Base-by-base conservation (phyloP, 495 filamentous ascomycete species). In the Penicillium pancosmium region DNA sequence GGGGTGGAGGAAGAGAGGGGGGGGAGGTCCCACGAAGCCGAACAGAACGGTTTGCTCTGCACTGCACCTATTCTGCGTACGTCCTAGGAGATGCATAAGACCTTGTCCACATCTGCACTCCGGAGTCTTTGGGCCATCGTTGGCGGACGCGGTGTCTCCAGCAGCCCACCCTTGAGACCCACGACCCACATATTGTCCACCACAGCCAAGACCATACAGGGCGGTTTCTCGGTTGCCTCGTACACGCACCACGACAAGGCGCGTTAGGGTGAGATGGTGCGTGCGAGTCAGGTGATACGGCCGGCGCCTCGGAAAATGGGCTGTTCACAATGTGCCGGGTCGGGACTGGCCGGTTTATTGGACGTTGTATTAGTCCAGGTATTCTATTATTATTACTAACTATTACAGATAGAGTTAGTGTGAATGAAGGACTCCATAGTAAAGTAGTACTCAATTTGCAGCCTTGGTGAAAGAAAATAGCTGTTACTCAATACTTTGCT, bases 21-120 rank as follows among this genome's bases (percentile, higher is more conserved):
- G 57, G 50, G 57, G 50, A 27, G 10, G 15, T 11, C 15, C n/a
- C 41, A 18, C 41, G 10, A 48, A 27, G 46, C 12, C 5, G 46
- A 46, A 63, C 56, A 31, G 55, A 63, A 63, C 56, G 40, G 56
- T 63, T 55, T 63, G 56, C 52, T 43, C 44, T 34, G 7, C 23
- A 15, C 18, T 19, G 36, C 11, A n/a, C 15, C 36, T n/a, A 38
- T 38, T 38, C 36, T 13, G 36, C 11, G 36, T 38, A 5, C 2
- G 36, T 38, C 49, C 40, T 46, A 13, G 55, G 27, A 40, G 55
- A 48, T 67, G 58, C 55, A 61, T 53, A 57, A 61, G 52, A 23
- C 55, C 33, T 25, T n/a, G 52, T 15, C 59, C 59, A 62, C 55
- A 54, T 54, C 57, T 57, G 58, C 48, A 60, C 58, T 55, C 52